A percentile compares a stretch with the other conserved stretches of the same genome.
Evolutionary conservation across 371 early-diverging fungal species (phyloP).

Genomic region (Syncephalastrum racemosum): DNA sequence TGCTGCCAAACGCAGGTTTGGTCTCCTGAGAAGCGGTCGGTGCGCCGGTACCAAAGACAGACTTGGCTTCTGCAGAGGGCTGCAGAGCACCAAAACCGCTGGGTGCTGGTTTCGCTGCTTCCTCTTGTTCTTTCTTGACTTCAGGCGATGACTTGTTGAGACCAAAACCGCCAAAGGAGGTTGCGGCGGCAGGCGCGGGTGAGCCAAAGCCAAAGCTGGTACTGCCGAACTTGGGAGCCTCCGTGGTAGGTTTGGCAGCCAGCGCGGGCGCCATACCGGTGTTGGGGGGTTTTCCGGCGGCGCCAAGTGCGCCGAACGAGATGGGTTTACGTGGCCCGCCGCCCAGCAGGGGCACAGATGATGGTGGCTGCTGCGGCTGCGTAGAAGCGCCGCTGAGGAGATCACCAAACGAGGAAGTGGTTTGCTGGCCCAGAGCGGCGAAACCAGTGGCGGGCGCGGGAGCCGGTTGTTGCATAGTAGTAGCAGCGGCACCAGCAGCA

Average conservation of each 20-base stretch:
- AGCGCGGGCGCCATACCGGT: not conserved
- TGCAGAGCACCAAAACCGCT: too few relatives aligned
- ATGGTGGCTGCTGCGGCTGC: too few relatives aligned
- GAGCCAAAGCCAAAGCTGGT: constrained; percentile 14
- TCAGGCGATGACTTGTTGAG: too few relatives aligned
- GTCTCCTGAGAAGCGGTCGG: constrained; percentile 10
- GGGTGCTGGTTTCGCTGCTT: too few relatives aligned
- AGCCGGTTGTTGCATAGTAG: not conserved
- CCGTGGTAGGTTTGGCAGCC: constrained; percentile 2
- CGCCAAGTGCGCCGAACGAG: not conserved
- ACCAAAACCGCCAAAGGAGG: too few relatives aligned
- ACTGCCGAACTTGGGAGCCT: constrained; percentile 14
- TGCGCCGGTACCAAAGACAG: too few relatives aligned
- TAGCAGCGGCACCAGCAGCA: not conserved
- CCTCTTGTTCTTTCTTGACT: too few relatives aligned
- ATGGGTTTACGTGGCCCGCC: not conserved
- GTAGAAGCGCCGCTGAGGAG: too few relatives aligned
- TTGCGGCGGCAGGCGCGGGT: too few relatives aligned
- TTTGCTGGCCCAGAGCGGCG: not conserved
- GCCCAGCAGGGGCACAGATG: not conserved
- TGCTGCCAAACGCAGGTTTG: constrained; percentile 20
- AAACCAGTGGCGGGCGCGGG: not conserved
- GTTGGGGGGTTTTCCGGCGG: not conserved
- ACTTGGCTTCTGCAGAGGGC: too few relatives aligned
- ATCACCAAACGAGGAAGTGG: not conserved